phyloP scores from a whole-genome alignment of 139 green algal species.

The Haematococcus lacustris region DNA sequence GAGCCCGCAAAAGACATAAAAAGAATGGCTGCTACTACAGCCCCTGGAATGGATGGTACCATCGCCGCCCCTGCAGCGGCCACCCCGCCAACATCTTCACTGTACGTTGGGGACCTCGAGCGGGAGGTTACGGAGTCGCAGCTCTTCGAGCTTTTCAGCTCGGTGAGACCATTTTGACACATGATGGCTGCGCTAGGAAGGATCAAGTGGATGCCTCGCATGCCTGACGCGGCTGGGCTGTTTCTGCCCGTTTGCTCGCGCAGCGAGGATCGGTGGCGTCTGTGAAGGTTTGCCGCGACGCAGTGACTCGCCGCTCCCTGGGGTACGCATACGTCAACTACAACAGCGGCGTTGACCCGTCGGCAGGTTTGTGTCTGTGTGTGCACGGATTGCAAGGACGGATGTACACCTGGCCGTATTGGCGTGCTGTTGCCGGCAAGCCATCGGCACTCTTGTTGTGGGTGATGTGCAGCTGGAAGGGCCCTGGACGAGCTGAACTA shows the following conservation, averaged over 20 bases:
- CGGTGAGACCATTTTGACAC: constrained; percentile 60
- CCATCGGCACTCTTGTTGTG: no score
- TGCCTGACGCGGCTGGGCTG: no score
- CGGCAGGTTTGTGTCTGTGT: constrained; percentile 69
- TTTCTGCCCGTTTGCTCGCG: no score
- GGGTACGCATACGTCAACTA: constrained; percentile 97
- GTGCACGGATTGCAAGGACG: no score
- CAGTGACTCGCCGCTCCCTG: constrained; percentile 84
- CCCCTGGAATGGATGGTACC: no score
- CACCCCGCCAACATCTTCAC: constrained; percentile 53
- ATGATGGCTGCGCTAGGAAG: no score
- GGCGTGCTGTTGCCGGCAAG: no score
- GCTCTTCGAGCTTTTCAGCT: constrained; percentile 86
- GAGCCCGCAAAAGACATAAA: no score
- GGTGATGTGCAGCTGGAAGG: constrained; percentile 62
- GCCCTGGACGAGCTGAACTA: constrained; percentile 91
- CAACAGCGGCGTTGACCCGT: constrained; percentile 74
- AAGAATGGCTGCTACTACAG: no score
- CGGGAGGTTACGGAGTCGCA: constrained; percentile 79
- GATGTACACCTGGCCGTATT: no score
- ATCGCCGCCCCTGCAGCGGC: neutral
- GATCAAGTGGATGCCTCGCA: no score
- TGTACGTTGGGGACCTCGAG: constrained; percentile 93
- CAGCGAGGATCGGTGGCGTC: constrained; percentile 86
- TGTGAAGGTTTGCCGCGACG: constrained; percentile 89